phyloP scores from a whole-genome alignment of 1,284 basidiomycete species.

The Coniophora puteana region DNA sequence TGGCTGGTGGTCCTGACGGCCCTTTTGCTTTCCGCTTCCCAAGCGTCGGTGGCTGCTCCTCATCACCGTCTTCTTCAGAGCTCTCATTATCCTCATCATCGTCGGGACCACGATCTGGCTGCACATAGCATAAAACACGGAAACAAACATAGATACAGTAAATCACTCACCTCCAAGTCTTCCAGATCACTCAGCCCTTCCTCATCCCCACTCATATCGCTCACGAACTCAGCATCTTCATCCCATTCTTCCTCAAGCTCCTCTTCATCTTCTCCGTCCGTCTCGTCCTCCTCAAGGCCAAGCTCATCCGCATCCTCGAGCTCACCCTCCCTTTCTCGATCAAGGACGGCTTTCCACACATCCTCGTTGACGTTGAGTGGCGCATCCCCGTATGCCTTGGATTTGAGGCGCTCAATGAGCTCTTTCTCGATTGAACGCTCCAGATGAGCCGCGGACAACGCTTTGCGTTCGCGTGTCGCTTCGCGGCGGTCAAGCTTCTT shows the following conservation, averaged over 20 bases:
- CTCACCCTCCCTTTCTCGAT: conserved; percentile 60
- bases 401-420: conserved; percentile 91
- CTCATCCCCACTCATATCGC: conserved; percentile 72
- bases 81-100: conserved; percentile 38
- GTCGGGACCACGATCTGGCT: conserved; percentile 16
- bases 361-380: conserved; percentile 98
- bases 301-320: conserved; percentile 47
- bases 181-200: conserved; percentile 71
- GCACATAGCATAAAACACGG: conserved; percentile 3
- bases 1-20: conserved; percentile 33
- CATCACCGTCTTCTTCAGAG: conserved; percentile 28
- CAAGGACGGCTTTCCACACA: conserved; percentile 91
- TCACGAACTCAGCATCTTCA: conserved; percentile 82
- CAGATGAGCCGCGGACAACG: conserved; percentile 89
- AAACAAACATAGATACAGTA: conserved; percentile 4
- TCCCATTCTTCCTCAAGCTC: conserved; percentile 59
- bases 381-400: conserved; percentile 96
- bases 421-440: conserved; percentile 97
- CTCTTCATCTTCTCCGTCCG: conserved; percentile 48
- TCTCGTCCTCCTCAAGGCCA: conserved; percentile 44
- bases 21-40: conserved; percentile 67
- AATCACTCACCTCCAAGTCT: conserved; percentile 50
- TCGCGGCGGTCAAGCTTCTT: conserved; percentile 98
- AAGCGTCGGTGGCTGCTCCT: conserved; percentile 32
- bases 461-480: conserved; percentile 90